phyloP scores from a whole-genome alignment of 345 rosid species.

The Eucalyptus shirleyi region DNA sequence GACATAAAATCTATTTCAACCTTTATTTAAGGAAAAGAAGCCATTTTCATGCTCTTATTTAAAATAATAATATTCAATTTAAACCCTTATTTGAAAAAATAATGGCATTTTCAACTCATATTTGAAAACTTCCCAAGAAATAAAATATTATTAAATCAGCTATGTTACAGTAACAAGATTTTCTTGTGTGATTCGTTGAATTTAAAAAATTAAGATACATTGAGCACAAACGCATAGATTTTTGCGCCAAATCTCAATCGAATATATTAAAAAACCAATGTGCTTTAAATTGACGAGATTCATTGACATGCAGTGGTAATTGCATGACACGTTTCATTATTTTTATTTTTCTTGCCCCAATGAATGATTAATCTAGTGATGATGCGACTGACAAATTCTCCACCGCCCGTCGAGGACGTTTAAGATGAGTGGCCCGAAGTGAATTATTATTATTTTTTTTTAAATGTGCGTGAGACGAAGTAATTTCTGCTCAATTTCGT shows the following conservation, averaged over 20 bases:
- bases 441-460: background rate
- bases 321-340: background rate
- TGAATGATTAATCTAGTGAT: background rate
- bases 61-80: too few species aligned
- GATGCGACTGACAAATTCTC: background rate
- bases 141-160: background rate
- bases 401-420: background rate
- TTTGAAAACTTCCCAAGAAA: background rate
- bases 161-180: background rate
- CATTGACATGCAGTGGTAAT: too few species aligned
- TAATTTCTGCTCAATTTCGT: background rate
- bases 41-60: too few species aligned
- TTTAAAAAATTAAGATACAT: background rate
- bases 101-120: background rate
- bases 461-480: background rate
- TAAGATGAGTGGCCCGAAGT: background rate
- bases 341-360: background rate
- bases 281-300: background rate
- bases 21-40: too few species aligned
- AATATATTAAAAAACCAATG: background rate
- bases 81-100: too few species aligned
- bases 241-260: background rate
- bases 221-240: background rate
- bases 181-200: background rate
- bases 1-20: too few species aligned